phyloP scores from a whole-genome alignment of 2,329 filamentous ascomycete genomes.

The Trichocomaceae sp. region DNA sequence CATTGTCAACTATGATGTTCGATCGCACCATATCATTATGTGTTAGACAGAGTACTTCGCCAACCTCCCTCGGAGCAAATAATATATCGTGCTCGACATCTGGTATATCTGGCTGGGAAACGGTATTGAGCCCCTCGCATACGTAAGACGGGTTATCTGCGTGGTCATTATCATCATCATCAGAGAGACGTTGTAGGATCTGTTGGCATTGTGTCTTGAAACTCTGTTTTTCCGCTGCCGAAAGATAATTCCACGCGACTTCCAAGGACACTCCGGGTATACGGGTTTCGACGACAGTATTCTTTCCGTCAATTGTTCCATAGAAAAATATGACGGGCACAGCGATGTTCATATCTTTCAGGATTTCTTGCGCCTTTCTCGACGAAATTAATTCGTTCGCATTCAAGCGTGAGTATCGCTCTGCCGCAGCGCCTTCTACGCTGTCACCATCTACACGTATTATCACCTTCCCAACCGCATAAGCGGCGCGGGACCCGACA shows the following conservation, averaged over 20 bases:
- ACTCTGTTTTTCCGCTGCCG: slow-evolving; percentile 24
- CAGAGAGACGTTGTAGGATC: slow-evolving; percentile 25
- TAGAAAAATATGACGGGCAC: slow-evolving; percentile 34
- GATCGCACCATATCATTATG: slow-evolving; percentile 34
- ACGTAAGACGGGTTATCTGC: slow-evolving; percentile 29
- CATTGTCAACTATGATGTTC: slow-evolving; percentile 34
- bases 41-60: slow-evolving; percentile 25
- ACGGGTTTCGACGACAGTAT: slow-evolving; percentile 35
- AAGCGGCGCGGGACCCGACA: slow-evolving; percentile 27
- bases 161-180: slow-evolving; percentile 23
- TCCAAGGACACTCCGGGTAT: slow-evolving; percentile 36
- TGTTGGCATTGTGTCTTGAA: slow-evolving; percentile 34
- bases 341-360: slow-evolving; percentile 27
- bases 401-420: slow-evolving; percentile 29
- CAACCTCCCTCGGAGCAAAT: slow-evolving; percentile 22
- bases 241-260: slow-evolving; percentile 33
- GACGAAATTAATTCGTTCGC: slow-evolving; percentile 33
- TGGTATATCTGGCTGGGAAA: slow-evolving; percentile 19
- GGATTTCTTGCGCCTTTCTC: slow-evolving; percentile 27
- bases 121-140: slow-evolving; percentile 27
- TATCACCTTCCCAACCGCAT: slow-evolving; percentile 31
- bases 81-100: slow-evolving; percentile 28
- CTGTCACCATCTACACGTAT: slow-evolving; percentile 30
- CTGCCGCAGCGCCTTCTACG: slow-evolving; percentile 21
- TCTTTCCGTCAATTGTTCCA: slow-evolving; percentile 32